A percentile compares a stretch with the other conserved stretches of the same genome.
These are phyloP conservation scores for Golubevia sp. DNA, from an alignment of 1,284 basidiomycete genomes.

Conservation along the genomic window DNA sequence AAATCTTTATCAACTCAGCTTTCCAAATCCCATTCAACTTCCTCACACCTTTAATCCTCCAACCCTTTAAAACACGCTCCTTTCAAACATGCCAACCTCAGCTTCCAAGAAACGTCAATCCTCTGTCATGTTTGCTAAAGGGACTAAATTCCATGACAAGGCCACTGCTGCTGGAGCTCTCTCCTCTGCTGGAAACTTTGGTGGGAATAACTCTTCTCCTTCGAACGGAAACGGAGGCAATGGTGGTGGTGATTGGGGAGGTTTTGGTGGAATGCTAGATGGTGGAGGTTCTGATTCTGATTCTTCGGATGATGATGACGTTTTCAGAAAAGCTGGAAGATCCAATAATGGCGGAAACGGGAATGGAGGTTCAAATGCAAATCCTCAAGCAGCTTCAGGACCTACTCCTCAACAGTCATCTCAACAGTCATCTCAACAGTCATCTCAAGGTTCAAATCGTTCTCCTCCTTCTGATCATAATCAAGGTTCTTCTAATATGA, in stretches of 20 bases:
- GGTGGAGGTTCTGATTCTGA: background rate
- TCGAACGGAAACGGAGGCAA: slow-evolving; percentile 6
- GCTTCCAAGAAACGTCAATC: slow-evolving; percentile 11
- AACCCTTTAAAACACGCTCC: too few relatives aligned
- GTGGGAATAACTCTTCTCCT: too few relatives aligned
- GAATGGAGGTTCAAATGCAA: background rate
- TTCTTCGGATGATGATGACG: background rate
- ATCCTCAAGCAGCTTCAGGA: background rate
- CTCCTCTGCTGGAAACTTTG: too few relatives aligned
- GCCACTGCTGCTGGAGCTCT: background rate
- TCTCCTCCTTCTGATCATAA: too few relatives aligned
- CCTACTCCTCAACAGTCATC: too few relatives aligned
- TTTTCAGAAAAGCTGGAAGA: background rate
- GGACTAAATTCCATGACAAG: slow-evolving; percentile 21
- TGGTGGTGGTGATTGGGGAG: slow-evolving; percentile 3
- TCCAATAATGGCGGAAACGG: slow-evolving; percentile 1
- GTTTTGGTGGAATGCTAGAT: slow-evolving; percentile 8
- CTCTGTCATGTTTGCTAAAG: slow-evolving; percentile 25
- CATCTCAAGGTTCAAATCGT: too few relatives aligned
- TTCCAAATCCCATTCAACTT: too few relatives aligned
- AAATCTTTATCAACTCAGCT: too few relatives aligned
- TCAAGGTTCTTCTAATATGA: background rate
- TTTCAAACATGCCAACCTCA: too few relatives aligned
- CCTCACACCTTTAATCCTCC: too few relatives aligned
- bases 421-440: background rate